Evolutionary conservation across 2,329 filamentous ascomycete genomes (phyloP).

Genomic region (Albifimbria verrucaria): DNA sequence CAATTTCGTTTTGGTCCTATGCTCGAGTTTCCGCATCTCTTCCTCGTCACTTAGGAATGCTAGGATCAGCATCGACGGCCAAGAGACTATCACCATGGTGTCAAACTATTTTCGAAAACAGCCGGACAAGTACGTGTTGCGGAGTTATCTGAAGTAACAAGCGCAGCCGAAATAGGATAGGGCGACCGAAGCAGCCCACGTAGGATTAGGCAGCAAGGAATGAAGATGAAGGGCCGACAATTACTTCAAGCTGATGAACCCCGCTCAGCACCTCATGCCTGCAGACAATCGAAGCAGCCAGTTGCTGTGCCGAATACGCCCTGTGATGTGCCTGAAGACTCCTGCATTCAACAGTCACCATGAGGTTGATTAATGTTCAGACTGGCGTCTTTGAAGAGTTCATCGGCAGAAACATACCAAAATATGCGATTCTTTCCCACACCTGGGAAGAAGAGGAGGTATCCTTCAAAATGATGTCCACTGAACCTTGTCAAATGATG

Average conservation of each 20-base stretch:
- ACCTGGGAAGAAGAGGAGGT: constrained; percentile 17
- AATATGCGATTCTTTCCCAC: constrained; percentile 21
- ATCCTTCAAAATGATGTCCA: constrained; percentile 7
- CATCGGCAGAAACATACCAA: constrained; percentile 9
- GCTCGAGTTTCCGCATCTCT: too few relatives aligned
- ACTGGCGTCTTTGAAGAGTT: constrained; percentile 7
- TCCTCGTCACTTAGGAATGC: too few relatives aligned
- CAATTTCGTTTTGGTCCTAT: too few relatives aligned
- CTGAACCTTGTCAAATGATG: not conserved
- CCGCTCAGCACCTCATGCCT: not conserved
- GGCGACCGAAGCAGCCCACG: too few relatives aligned
- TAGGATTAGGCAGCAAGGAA: not conserved
- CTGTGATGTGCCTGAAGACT: not conserved
- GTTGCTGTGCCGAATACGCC: not conserved
- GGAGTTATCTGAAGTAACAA: too few relatives aligned
- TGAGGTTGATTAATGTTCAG: constrained; percentile 8
- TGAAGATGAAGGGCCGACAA: not conserved
- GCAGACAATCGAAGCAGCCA: not conserved
- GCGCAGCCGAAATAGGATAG: too few relatives aligned
- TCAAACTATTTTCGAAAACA: too few relatives aligned
- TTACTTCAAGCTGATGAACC: not conserved
- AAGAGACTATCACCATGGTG: too few relatives aligned
- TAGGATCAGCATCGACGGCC: too few relatives aligned
- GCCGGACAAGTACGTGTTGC: too few relatives aligned
- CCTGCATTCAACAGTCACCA: not conserved